phyloP scores from a whole-genome alignment of 805 yeast species.

The Zygosaccharomyces gambellarensis region DNA sequence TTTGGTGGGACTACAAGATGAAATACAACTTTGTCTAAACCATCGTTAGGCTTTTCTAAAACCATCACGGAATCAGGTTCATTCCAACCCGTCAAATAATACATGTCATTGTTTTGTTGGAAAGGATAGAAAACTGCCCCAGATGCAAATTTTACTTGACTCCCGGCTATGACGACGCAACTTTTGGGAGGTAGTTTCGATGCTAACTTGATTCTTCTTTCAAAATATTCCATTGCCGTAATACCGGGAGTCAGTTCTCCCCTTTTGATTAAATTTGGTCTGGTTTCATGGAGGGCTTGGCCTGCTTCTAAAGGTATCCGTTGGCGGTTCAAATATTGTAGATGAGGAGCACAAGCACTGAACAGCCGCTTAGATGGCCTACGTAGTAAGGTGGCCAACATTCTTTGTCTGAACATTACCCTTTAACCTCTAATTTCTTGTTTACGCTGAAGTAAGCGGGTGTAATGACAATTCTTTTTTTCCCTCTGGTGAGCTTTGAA shows the following conservation, averaged over 20 bases:
- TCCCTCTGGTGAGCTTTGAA: too few species aligned
- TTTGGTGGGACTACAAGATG: slow-evolving; percentile 86
- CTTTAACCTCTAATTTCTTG: background rate
- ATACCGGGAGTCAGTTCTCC: slow-evolving; percentile 91
- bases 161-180: slow-evolving; percentile 71
- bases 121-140: slow-evolving; percentile 90
- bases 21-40: slow-evolving; percentile 51
- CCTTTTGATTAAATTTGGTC: slow-evolving; percentile 65
- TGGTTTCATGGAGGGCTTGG: slow-evolving; percentile 81
- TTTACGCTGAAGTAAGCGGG: background rate
- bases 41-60: slow-evolving; percentile 55
- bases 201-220: slow-evolving; percentile 61
- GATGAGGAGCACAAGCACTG: slow-evolving; percentile 3
- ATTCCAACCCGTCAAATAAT: slow-evolving; percentile 84
- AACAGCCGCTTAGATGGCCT: slow-evolving; percentile 1
- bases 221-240: slow-evolving; percentile 72
- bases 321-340: slow-evolving; percentile 13
- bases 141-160: slow-evolving; percentile 68
- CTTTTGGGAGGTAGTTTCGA: slow-evolving; percentile 55
- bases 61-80: slow-evolving; percentile 77
- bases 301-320: slow-evolving; percentile 49
- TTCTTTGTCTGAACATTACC: background rate
- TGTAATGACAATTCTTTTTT: background rate
- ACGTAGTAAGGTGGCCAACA: background rate
- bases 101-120: slow-evolving; percentile 87